Percentiles rank a stretch among this genome's conserved stretches.
These are phyloP conservation scores for Entomortierella beljakovae DNA, from an alignment of 192 early-diverging fungal genomes.

Conservation along the genomic window DNA sequence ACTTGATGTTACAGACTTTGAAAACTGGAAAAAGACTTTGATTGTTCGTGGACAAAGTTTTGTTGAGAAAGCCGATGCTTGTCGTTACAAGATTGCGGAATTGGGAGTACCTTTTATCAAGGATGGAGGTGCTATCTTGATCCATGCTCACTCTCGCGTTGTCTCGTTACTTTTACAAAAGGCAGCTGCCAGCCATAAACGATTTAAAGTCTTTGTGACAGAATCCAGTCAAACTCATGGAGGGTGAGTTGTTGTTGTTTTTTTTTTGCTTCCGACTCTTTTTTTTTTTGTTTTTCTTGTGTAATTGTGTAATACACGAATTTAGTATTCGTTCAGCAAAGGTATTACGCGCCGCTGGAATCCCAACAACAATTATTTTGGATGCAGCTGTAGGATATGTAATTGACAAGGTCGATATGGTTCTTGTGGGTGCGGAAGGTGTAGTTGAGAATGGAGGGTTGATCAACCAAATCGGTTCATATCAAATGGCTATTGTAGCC, in stretches of 20 bases:
- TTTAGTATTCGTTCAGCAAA: slow-evolving; percentile 71
- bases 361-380: slow-evolving; percentile 86
- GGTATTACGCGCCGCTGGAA: slow-evolving; percentile 76
- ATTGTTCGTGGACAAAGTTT: slow-evolving; percentile 78
- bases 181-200: slow-evolving; percentile 81
- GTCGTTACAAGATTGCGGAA: slow-evolving; percentile 82
- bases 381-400: slow-evolving; percentile 95
- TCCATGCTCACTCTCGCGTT: slow-evolving; percentile 96
- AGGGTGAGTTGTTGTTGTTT: slow-evolving; percentile 59
- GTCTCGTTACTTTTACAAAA: slow-evolving; percentile 86
- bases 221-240: slow-evolving; percentile 84
- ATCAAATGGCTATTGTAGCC: slow-evolving; percentile 95
- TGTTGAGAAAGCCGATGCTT: slow-evolving; percentile 76
- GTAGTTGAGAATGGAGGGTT: slow-evolving; percentile 98
- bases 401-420: slow-evolving; percentile 96
- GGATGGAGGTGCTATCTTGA: slow-evolving; percentile 82
- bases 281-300: neutral
- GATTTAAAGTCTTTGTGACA: slow-evolving; percentile 95
- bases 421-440: slow-evolving; percentile 97
- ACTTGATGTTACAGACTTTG: slow-evolving; percentile 76
- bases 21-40: slow-evolving; percentile 75
- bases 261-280: neutral
- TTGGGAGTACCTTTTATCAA: slow-evolving; percentile 84
- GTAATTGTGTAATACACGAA: neutral
- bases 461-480: slow-evolving; percentile 96